Conservation (phyloP, 2,329 filamentous ascomycete genomes). For the Colletotrichum simmondsii region DNA sequence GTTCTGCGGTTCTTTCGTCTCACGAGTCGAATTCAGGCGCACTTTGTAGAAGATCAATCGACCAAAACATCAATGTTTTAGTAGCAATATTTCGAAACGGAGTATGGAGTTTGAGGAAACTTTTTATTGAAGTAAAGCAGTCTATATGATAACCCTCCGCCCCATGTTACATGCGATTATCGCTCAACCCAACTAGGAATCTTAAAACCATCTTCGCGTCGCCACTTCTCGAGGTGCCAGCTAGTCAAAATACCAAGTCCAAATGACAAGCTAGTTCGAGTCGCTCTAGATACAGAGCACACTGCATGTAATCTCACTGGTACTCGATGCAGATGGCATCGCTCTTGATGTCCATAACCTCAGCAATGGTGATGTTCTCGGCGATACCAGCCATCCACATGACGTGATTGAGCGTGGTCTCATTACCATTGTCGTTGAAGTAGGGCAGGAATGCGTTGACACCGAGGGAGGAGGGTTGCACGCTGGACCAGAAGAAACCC, state of each 20-base stretch:
- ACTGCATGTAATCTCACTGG: background rate
- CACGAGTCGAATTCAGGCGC: too few species aligned
- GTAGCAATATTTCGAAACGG: too few species aligned
- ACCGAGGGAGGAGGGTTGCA: background rate
- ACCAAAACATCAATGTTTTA: too few species aligned
- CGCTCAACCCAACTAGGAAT: background rate
- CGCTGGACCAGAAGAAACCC: background rate
- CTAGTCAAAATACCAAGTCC: background rate
- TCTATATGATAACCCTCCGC: background rate
- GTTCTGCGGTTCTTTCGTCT: too few species aligned
- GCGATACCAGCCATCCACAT: slow-evolving; percentile 20
- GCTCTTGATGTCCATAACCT: slow-evolving; percentile 28
- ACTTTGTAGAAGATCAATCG: too few species aligned
- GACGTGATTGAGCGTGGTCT: slow-evolving; percentile 18
- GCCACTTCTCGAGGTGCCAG: background rate
- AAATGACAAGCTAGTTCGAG: background rate
- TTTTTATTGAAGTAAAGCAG: background rate
- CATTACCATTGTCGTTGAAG: slow-evolving; percentile 23
- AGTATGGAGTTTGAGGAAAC: too few species aligned
- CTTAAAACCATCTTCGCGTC: too few species aligned
- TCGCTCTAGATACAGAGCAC: background rate
- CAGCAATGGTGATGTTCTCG: slow-evolving; percentile 24
- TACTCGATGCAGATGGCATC: slow-evolving; percentile 21
- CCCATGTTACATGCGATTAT: background rate
- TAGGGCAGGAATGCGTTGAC: slow-evolving; percentile 10